Evolutionary conservation across 352 stramenopile species (phyloP).

Genomic region (Globisporangium viniferum): DNA sequence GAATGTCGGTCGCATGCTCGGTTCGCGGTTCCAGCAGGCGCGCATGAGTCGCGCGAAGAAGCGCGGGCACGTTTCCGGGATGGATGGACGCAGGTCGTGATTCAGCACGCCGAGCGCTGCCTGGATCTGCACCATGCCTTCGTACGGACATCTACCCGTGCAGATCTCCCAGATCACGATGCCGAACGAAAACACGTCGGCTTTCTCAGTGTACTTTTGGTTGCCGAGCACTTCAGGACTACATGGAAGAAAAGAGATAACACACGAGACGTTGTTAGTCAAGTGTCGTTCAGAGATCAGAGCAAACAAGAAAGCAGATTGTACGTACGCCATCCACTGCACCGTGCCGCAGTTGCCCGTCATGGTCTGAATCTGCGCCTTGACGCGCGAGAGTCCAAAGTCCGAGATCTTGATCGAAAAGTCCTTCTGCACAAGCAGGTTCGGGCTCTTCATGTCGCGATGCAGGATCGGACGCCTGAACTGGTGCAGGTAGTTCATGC

Average conservation of each 20-base stretch:
- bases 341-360: conserved; percentile 89
- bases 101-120: conserved; percentile 78
- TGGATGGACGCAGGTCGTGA: conserved; percentile 62
- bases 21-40: conserved; percentile 75
- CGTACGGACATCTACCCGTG: conserved; percentile 85
- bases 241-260: conserved; percentile 14
- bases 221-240: conserved; percentile 87
- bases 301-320: conserved; percentile 4
- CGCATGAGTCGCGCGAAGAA: conserved; percentile 78
- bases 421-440: conserved; percentile 82
- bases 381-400: conserved; percentile 90
- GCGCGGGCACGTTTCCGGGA: conserved; percentile 55
- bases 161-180: conserved; percentile 95
- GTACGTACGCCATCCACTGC: conserved; percentile 85
- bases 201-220: conserved; percentile 92
- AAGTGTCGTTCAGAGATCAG: not conserved
- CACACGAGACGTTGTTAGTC: not conserved
- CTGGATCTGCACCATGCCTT: conserved; percentile 89
- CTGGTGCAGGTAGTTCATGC: conserved; percentile 88
- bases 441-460: conserved; percentile 89
- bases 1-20: conserved; percentile 69
- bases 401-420: conserved; percentile 91
- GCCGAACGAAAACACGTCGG: conserved; percentile 91
- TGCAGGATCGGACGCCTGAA: conserved; percentile 87
- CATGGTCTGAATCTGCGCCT: conserved; percentile 91